Evolutionary conservation across 108 stramenopile genomes (phyloP), one percentile per base, ranked within the genome.

Genomic region (Thalassiosira profunda): DNA sequence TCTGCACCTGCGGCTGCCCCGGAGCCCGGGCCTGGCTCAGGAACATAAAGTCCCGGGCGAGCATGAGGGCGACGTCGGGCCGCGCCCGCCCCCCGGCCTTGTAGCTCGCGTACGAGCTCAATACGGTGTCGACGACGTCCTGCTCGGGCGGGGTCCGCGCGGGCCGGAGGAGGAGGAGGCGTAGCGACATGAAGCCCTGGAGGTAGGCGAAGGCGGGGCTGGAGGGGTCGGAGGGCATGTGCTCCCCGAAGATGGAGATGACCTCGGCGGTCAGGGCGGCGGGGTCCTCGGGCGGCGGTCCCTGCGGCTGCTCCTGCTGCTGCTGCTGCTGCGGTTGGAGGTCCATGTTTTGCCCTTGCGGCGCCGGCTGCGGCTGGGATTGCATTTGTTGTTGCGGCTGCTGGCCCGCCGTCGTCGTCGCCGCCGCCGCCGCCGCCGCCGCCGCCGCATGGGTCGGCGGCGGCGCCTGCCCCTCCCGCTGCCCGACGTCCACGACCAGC

Each of bases 41-140:
- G 63, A 91, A 91, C 84, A 94, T 87, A 76, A 83, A 94, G 65
- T 94, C 93, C 9, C 93, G 59, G 12, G 93, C 93, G 36, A 94
- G 60, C 88, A 94, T 90, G 15, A 94, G 54, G 8, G 90, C 93
- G 63, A 94, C 89, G 49, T 94, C 93, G 5, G 68, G 58, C 6
- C 80, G 76, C 4, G 84, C 63, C 41, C 93, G 54, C 24, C 87
- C 88, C 2, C 84, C 76, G 15, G 88, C 77, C 29, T 82, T 79
- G 63, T 91, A 94, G 12, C 88, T 88, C 17, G 90, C 80, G 46
- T 83, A 94, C 6, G 93, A 94, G 44, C 83, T 89, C 15, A 94
- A 77, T 60, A 91, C 82, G 14, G 90, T 91, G 17, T 78, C 69
- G 1, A 84, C 83, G 8, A 86, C 56, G 18, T 94, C 89, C 42